phyloP scores from a whole-genome alignment of 139 green algal genomes.

The Chlamydomonas asymmetrica region DNA sequence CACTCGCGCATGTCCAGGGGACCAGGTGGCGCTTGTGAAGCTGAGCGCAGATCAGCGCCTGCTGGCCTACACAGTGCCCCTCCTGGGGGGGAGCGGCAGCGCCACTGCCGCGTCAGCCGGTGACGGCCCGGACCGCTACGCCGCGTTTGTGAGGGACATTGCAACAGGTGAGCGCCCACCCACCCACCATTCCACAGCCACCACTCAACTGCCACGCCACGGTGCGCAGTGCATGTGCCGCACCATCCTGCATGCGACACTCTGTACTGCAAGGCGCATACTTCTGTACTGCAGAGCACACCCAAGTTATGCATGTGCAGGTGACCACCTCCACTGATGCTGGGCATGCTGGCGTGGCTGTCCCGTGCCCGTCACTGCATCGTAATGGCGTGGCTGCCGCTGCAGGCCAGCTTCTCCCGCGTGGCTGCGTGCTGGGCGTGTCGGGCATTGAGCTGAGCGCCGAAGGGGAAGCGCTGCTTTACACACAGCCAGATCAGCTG shows the following conservation, averaged over 20 bases:
- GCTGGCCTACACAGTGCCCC: constrained; percentile 40
- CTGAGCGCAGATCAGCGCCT: constrained; percentile 36
- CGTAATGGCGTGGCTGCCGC: too few species aligned
- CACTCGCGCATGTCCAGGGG: too few species aligned
- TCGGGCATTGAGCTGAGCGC: constrained; percentile 38
- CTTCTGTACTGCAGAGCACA: not conserved
- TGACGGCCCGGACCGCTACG: constrained; percentile 8
- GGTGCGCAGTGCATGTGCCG: not conserved
- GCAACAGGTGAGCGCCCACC: constrained; percentile 14
- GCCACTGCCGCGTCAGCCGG: too few species aligned
- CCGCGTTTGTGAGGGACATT: constrained; percentile 23
- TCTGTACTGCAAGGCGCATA: not conserved
- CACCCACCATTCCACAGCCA: not conserved
- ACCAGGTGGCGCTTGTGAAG: too few species aligned
- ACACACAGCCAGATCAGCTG: constrained; percentile 25
- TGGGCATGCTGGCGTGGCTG: not conserved
- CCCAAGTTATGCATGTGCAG: not conserved
- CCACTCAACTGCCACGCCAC: not conserved
- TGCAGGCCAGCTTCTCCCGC: constrained; percentile 19
- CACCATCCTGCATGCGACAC: not conserved
- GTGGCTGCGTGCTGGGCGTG: constrained; percentile 1
- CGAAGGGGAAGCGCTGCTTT: constrained; percentile 29
- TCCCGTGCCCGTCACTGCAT: not conserved
- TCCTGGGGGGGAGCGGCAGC: not conserved
- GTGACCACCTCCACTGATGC: not conserved